Evolutionary conservation across 2,329 filamentous ascomycete genomes (phyloP), one percentile per base, ranked within the genome.

Genomic region (Nectriaceae sp.): DNA sequence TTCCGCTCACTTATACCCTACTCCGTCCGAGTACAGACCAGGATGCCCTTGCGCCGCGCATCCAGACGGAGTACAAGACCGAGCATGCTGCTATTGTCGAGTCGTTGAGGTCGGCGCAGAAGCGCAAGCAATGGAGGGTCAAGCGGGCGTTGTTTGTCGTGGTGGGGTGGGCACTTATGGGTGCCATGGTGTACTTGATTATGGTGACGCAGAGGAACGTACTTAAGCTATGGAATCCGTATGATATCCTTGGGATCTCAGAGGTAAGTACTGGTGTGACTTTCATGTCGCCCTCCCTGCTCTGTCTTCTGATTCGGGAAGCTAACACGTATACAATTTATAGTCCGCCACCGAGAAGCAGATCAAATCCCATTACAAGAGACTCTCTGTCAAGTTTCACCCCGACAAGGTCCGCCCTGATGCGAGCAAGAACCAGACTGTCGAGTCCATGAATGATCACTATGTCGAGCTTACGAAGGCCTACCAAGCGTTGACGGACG

Each of bases 391-490:
- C 60, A 90, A 87, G 61, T 88, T 85, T 71, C 94, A 99, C 69
- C 94, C 94, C 35, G 94, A 99, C 78, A 99, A 99, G 75, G 82
- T 89, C 56, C 84, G 81, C 65, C 89, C 90, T 20, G 90, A 97
- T 66, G 75, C 85, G 19, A 75, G 86, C 54, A 94, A 92, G 75
- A 99, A 99, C 72, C 84, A 96, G 71, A 99, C 94, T 1, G 61
- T 85, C 46, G 91, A 97, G 60, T 80, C 76, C 16, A 80, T 97
- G 61, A 99, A 94, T 71, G 80, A 92, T 51, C 80, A 86, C 68
- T 99, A 94, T 75, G 91, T 97, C 47, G 92, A 97, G 65, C 83
- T 97, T 62, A 94, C 90, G 60, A 99, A 99, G 76, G 94, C 94
- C 5, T 99, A 97, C 80, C 96, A 99, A 73, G 88, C 94, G 3